A percentile compares a stretch with the other conserved stretches of the same genome.
Evolutionary conservation across 257 asterid genomes (phyloP).

Genomic region (Solanum okadae): DNA sequence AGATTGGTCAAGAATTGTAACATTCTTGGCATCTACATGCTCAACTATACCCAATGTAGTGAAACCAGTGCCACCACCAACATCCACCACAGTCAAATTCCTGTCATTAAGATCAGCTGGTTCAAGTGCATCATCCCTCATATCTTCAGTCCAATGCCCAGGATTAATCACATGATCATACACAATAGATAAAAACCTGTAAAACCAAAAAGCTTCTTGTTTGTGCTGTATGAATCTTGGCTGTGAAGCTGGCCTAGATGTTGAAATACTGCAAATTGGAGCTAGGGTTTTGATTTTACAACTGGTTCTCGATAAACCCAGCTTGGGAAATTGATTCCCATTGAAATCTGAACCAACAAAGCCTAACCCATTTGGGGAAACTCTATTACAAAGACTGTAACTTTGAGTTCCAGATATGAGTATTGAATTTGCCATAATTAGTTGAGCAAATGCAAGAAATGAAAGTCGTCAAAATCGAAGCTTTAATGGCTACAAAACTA

Average conservation of each 20-base stretch:
- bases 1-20: conserved; percentile 95
- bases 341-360: conserved; percentile 37
- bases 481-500: background rate
- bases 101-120: conserved; percentile 63
- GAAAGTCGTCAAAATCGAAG: background rate
- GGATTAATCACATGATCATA: conserved; percentile 94
- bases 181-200: conserved; percentile 77
- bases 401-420: conserved; percentile 40
- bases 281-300: conserved; percentile 15
- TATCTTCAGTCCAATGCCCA: conserved; percentile 99
- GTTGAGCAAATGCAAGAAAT: background rate
- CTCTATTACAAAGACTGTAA: conserved; percentile 22
- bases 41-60: conserved; percentile 87
- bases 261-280: conserved; percentile 63
- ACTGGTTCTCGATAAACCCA: conserved; percentile 20
- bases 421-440: conserved; percentile 52
- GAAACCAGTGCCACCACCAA: conserved; percentile 96
- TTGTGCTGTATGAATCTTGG: conserved; percentile 94
- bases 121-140: conserved; percentile 95
- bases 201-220: conserved; percentile 95
- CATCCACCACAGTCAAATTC: conserved; percentile 71
- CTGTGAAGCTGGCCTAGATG: conserved; percentile 80
- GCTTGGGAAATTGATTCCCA: conserved; percentile 29
- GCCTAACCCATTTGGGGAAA: conserved; percentile 35
- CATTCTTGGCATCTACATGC: conserved; percentile 87